Evolutionary conservation across 176 grass and related monocot species (phyloP).

Genomic region (Triticum dicoccoides): DNA sequence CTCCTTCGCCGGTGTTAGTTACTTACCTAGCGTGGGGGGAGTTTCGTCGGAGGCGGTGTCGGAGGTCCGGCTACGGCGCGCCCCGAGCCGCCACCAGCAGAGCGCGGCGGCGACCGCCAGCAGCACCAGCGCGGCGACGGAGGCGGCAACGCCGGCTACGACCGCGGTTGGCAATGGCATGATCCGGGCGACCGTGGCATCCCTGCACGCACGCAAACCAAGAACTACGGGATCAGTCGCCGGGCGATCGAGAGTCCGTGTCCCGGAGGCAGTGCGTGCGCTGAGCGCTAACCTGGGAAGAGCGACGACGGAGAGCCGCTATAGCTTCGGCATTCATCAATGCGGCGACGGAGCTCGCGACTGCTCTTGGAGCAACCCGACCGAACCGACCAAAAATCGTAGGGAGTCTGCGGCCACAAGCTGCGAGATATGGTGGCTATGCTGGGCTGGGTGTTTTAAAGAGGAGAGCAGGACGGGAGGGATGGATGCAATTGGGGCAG

Average conservation of each 20-base stretch:
- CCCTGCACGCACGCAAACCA: slow-evolving; percentile 17
- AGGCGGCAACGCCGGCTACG: slow-evolving; percentile 60
- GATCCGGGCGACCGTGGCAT: slow-evolving; percentile 68
- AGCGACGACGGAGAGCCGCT: slow-evolving; percentile 28
- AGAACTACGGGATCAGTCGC: neutral
- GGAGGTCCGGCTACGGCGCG: slow-evolving; percentile 55
- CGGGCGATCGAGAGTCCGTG: no score
- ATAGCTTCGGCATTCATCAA: slow-evolving; percentile 55
- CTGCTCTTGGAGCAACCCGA: no score
- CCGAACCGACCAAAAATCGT: no score
- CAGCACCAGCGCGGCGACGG: slow-evolving; percentile 37
- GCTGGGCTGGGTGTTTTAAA: slow-evolving; percentile 32
- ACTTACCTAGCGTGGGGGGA: slow-evolving; percentile 68
- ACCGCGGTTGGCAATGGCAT: slow-evolving; percentile 59
- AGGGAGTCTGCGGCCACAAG: no score
- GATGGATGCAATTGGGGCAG: neutral
- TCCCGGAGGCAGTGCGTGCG: no score
- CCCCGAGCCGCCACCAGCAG: slow-evolving; percentile 30
- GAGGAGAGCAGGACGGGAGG: neutral
- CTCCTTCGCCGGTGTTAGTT: neutral
- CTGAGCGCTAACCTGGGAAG: slow-evolving; percentile 7
- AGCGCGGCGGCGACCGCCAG: slow-evolving; percentile 27
- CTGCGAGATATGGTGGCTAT: no score
- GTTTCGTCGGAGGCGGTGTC: slow-evolving; percentile 80
- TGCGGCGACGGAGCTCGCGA: neutral